phyloP scores from a whole-genome alignment of 208 protist species.

The Trypanosoma platydactyli region DNA sequence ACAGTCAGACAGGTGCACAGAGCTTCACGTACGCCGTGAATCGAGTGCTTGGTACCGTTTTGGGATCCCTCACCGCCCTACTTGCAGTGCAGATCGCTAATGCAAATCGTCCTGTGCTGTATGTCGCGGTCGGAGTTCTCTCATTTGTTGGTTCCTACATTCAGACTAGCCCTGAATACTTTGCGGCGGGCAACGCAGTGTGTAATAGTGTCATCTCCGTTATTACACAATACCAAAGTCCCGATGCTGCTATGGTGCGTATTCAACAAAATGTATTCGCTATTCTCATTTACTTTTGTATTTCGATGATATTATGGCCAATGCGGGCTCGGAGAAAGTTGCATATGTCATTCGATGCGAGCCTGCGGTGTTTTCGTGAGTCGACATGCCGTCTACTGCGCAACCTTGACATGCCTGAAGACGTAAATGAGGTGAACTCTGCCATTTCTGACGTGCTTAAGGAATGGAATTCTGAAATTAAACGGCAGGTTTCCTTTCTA shows the following conservation, averaged over 20 bases:
- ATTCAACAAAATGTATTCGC: slow-evolving; percentile 92
- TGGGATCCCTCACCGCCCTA: slow-evolving; percentile 71
- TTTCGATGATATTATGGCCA: slow-evolving; percentile 78
- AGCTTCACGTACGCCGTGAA: slow-evolving; percentile 89
- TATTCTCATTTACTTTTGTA: slow-evolving; percentile 90
- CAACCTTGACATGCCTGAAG: slow-evolving; percentile 87
- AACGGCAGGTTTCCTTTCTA: slow-evolving; percentile 57
- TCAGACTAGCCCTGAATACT: slow-evolving; percentile 79
- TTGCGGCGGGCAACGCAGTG: slow-evolving; percentile 86
- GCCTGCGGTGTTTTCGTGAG: slow-evolving; percentile 83
- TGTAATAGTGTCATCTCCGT: slow-evolving; percentile 87
- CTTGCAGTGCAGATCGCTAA: slow-evolving; percentile 73
- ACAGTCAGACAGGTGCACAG: slow-evolving; percentile 85
- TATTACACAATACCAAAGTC: slow-evolving; percentile 80
- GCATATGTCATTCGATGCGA: slow-evolving; percentile 82
- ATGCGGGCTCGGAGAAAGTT: slow-evolving; percentile 79
- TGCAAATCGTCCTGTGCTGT: slow-evolving; percentile 59
- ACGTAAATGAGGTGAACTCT: slow-evolving; percentile 66
- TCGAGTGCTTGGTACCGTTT: slow-evolving; percentile 84
- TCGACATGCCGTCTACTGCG: slow-evolving; percentile 70
- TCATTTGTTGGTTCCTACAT: slow-evolving; percentile 87
- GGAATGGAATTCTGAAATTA: slow-evolving; percentile 78
- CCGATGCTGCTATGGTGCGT: slow-evolving; percentile 81
- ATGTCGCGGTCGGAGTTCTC: slow-evolving; percentile 69
- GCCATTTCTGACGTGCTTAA: slow-evolving; percentile 62